Base-by-base conservation (phyloP, 352 stramenopile genomes). In the Pythium pectinolyticum region DNA sequence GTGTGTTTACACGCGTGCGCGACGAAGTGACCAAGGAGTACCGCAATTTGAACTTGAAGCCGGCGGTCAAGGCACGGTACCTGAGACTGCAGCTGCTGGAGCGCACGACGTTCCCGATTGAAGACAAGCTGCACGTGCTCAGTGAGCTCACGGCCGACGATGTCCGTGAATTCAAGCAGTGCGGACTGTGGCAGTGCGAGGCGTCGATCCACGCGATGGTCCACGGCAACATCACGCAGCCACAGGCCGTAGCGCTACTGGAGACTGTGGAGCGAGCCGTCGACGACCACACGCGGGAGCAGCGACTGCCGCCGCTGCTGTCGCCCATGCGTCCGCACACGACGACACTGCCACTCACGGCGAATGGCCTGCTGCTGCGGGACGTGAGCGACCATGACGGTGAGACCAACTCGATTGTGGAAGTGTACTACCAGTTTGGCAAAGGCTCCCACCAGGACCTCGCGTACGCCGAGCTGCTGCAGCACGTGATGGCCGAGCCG, bases 371-470 rank as follows among this genome's bases (percentile, higher is more conserved):
- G 11, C 57, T 91, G 22, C 57, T 93, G 6, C 80, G 76, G 19
- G 80, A 79, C 28, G 60, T 77, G 35, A 93, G 82, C 55, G 79
- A 90, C 41, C 76, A 89, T 31, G 63, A 82, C 0, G 68, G 77
- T 20, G 86, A 96, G 41, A 82, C 70, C 19, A 96, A 96, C 61
- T 90, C 79, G 49, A 73, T 88, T 12, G 81, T 95, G 11, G 85
- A 93, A 34, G 71, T 91, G 30, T 94, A 95, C 57, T 95, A 90
- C 70, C 88, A 96, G 63, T 74, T 95, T 12, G 85, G 85, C 25
- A 71, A 78, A 32, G 67, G 81, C 37, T 59, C 53, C 20, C 71
- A 76, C 24, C 57, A 73, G 52, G 70, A 86, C 49, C 72, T 74
- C 62, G 81, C 83, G 35, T 85, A 92, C 39, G 77, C 78, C 14